Evolutionary conservation across 2,329 filamentous ascomycete species (phyloP), one percentile per base, ranked within the genome.

Genomic region (Byssochlamys sp.): DNA sequence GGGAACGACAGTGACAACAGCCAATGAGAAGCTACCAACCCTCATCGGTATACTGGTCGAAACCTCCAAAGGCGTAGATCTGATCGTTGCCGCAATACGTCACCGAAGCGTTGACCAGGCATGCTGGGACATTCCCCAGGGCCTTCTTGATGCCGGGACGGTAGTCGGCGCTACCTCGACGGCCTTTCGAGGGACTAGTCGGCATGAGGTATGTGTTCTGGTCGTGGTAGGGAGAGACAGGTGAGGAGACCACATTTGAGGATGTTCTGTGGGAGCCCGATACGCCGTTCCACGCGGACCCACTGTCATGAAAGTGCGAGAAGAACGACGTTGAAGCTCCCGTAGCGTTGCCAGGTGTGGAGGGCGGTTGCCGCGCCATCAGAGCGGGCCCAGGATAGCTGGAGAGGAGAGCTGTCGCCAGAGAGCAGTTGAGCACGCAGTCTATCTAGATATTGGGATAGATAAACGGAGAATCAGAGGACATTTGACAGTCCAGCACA

Each of bases 11-110:
- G 28, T 19, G 14, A 27, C 26, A 55, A 54, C 35, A 55, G 33
- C 51, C 53, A 35, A 57, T 55, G 33, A 52, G 35, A 56, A 39
- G 54, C 33, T 29, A 65, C 65, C 26, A 61, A 82, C 81, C 89
- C 78, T 99, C 94, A 72, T 99, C 94, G 0, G 94, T 99, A 71
- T 96, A 97, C 74, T 97, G 92, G 70, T 99, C 94, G 69, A 99
- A 99, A 19, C 94, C 94, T 50, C 94, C 94, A 78, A 99, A 99
- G 10, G 92, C 94, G 74, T 95, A 97, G 66, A 99, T 97, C 73
- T 94, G 86, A 71, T 97, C 94, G 75, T 96, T 94, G 59, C 91
- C 91, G 68, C 94, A 96, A 73, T 96, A 96, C n/a, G 94, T 99
- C 60, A 97, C 92, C 0, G 94, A 97, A 55, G 94, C 94, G 78